A percentile compares a stretch with the other conserved stretches of the same genome.
phyloP scores from a whole-genome alignment of 306 rosid species.

The Vicia faba region DNA sequence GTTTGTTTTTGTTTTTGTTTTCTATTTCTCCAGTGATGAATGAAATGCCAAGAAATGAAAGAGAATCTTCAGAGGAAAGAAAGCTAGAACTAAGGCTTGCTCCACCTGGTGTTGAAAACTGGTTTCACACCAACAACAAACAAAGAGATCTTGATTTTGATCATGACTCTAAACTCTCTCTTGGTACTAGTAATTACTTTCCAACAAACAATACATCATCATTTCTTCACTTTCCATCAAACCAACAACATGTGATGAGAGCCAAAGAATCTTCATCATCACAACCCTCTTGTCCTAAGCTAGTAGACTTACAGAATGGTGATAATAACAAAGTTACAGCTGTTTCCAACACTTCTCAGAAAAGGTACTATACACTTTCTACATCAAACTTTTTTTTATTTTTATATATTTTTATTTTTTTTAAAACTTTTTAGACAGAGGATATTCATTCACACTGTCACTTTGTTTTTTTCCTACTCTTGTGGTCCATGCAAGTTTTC shows the following conservation, averaged over 20 bases:
- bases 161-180: slow-evolving; percentile 53
- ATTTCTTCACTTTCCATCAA: slow-evolving; percentile 54
- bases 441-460: slow-evolving; percentile 61
- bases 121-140: slow-evolving; percentile 41
- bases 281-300: slow-evolving; percentile 52
- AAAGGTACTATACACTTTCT: slow-evolving; percentile 61
- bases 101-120: slow-evolving; percentile 76
- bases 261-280: slow-evolving; percentile 44
- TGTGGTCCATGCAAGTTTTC: slow-evolving; percentile 61
- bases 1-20: not conserved
- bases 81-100: slow-evolving; percentile 86
- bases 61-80: slow-evolving; percentile 66
- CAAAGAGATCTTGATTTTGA: slow-evolving; percentile 28
- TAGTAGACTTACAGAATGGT: slow-evolving; percentile 56
- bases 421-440: slow-evolving; percentile 53
- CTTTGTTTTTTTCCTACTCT: slow-evolving; percentile 31
- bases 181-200: slow-evolving; percentile 43
- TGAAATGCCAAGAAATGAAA: slow-evolving; percentile 57
- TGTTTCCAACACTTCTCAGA: slow-evolving; percentile 86
- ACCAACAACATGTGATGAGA: slow-evolving; percentile 39
- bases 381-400: not conserved
- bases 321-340: slow-evolving; percentile 59
- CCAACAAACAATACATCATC: slow-evolving; percentile 40
- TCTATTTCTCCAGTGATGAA: too few relatives aligned
- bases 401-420: not conserved